Conservation (phyloP, 768 basidiomycete species). For the Phanerochaete carnosa region DNA sequence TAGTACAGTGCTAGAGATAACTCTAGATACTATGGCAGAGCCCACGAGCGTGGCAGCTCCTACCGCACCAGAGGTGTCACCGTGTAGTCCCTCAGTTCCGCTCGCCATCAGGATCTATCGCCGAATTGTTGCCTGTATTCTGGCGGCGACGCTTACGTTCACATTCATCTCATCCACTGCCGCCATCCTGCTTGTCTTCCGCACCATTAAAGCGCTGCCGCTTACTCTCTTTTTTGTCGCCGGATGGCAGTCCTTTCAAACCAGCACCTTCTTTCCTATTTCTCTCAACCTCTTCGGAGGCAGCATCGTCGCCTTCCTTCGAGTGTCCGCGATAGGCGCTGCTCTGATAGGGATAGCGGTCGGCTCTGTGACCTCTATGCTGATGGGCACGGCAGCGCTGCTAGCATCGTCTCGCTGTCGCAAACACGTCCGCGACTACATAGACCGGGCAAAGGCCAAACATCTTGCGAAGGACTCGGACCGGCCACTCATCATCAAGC, state of each 20-base stretch:
- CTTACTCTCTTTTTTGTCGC: neutral
- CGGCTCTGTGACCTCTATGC: neutral
- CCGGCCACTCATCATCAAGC: neutral
- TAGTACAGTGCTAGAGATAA: neutral
- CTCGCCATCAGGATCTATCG: neutral
- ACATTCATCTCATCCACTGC: neutral
- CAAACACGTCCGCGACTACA: neutral
- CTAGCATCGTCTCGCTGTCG: neutral
- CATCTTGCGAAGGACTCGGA: neutral
- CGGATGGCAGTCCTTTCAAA: neutral
- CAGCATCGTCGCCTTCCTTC: neutral
- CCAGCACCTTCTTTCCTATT: neutral
- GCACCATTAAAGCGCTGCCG: neutral
- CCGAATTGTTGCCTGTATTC: neutral
- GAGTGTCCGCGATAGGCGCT: neutral
- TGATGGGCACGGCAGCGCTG: neutral
- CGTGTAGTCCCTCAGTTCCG: neutral
- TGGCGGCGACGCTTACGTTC: neutral
- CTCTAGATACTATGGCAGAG: neutral
- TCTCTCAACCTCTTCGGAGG: neutral
- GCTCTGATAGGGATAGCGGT: neutral
- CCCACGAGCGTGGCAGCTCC: neutral
- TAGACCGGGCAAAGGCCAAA: neutral
- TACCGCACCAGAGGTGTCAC: neutral
- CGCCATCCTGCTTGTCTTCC: neutral